These are phyloP conservation scores for Petunia axillaris DNA, from an alignment of 257 asterid genomes.

Conservation along the genomic window DNA sequence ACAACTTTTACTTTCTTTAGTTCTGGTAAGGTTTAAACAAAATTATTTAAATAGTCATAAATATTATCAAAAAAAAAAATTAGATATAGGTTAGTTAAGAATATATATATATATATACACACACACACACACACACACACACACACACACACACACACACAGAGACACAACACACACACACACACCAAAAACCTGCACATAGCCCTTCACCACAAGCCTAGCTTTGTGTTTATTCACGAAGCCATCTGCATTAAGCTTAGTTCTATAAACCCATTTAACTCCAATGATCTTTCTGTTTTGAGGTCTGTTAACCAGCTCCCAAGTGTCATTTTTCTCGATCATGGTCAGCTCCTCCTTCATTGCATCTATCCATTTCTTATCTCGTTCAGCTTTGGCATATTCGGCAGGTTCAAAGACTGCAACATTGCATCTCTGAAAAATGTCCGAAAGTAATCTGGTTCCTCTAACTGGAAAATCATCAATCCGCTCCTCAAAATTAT, in stretches of 20 bases:
- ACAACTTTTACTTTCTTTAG: no score
- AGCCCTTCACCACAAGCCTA: not conserved
- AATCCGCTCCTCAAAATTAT: not conserved
- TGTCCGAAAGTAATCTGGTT: not conserved
- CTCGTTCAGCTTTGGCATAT: not conserved
- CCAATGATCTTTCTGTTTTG: not conserved
- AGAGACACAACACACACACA: no score
- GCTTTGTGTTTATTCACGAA: not conserved
- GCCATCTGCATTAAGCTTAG: not conserved
- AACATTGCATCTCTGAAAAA: slow-evolving; percentile 12
- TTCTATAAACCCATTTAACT: not conserved
- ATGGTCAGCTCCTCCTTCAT: not conserved
- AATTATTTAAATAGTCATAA: no score
- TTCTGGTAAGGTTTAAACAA: no score
- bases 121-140: no score
- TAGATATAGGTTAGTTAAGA: no score
- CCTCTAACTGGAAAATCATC: not conserved
- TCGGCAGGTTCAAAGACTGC: not conserved
- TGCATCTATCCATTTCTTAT: not conserved
- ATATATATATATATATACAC: no score
- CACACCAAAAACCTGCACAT: not conserved
- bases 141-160: not conserved
- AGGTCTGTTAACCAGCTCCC: not conserved
- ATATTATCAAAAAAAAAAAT: no score
- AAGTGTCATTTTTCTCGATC: not conserved